Base-by-base conservation (phyloP, 2,329 filamentous ascomycete genomes). In the Fusarium coffeatum region DNA sequence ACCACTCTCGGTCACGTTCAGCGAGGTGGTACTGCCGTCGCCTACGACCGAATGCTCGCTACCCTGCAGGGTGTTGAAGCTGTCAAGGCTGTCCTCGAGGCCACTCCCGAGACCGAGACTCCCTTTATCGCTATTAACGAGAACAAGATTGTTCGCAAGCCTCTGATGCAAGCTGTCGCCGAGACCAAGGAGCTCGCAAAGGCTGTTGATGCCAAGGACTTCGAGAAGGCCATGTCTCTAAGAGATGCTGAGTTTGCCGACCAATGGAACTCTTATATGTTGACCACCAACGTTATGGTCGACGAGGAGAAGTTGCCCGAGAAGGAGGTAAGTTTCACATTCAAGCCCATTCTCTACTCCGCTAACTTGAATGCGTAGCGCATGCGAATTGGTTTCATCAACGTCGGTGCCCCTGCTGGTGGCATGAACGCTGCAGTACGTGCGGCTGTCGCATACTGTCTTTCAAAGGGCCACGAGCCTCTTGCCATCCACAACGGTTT, bases 1-100 rank as follows among this genome's bases (percentile, higher is more conserved):
- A 98, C 96, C 2, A 97, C 96, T 1, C 87, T 99, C 6, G 96
- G 96, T 30, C 96, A 99, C 79, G 96, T 98, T n/a, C 96, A 99
- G 83, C 89, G 96, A 81, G 96, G 96, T 81, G 96, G 96, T 47
- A 89, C 91, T 3, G 94, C 96, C 7, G 96, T 94, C 72, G 93
- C 95, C 27, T 98, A 97, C 80, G 96, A 99, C 81, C 90, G 96
- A 72, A 95, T 96, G 89, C 87, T 99, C 49, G 90, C 92, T 9
- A 99, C 96, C 0, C 84, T 98, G 37, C 96, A 99, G 78, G 96
- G 94, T 76, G 93, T 97, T 5, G 94, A 98, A 80, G 95, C 94
- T 25, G 94, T 98, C 76, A 93, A 92, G 76, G 94, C 95, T 23
- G 93, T 98, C 20, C 86, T 98, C 28, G 93, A 97, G 71, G 93